These are phyloP conservation scores for Telopea speciosissima DNA, from an alignment of 177 flowering plant species.

Conservation along the genomic window DNA sequence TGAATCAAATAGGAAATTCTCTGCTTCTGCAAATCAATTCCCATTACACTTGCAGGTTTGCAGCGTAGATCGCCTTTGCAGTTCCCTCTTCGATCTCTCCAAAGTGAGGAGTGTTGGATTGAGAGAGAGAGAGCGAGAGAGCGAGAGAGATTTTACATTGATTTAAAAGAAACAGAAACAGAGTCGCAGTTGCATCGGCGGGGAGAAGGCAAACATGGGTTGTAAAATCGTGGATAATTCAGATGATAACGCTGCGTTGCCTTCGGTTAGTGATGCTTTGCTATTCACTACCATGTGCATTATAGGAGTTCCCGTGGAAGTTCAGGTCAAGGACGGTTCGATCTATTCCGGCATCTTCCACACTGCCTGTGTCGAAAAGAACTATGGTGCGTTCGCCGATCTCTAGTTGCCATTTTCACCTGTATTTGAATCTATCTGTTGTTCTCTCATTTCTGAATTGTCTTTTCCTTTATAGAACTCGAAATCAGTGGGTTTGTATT, in stretches of 20 bases:
- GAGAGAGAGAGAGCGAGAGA: too few species aligned
- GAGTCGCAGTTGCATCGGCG: neutral
- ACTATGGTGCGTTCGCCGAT: constrained; percentile 37
- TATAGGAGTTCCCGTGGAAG: constrained; percentile 69
- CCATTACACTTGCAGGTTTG: too few species aligned
- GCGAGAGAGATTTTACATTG: too few species aligned
- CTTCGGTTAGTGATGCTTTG: constrained; percentile 44
- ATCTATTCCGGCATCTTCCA: constrained; percentile 67
- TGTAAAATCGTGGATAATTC: constrained; percentile 24
- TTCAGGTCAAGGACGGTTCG: constrained; percentile 70
- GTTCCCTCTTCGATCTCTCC: neutral
- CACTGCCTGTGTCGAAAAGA: constrained; percentile 49
- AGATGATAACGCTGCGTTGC: constrained; percentile 13
- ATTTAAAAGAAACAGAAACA: neutral
- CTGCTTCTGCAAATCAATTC: too few species aligned
- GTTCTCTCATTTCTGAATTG: constrained; percentile 1
- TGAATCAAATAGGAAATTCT: too few species aligned
- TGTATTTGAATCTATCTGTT: neutral
- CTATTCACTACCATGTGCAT: constrained; percentile 65
- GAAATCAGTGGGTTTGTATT: constrained; percentile 15
- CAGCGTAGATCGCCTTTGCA: neutral
- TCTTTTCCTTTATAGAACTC: neutral
- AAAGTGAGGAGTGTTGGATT: neutral
- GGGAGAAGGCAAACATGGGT: constrained; percentile 28
- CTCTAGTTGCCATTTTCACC: neutral